phyloP scores from a whole-genome alignment of 78 protist genomes.

The Dictyostelium brefeldianum region DNA sequence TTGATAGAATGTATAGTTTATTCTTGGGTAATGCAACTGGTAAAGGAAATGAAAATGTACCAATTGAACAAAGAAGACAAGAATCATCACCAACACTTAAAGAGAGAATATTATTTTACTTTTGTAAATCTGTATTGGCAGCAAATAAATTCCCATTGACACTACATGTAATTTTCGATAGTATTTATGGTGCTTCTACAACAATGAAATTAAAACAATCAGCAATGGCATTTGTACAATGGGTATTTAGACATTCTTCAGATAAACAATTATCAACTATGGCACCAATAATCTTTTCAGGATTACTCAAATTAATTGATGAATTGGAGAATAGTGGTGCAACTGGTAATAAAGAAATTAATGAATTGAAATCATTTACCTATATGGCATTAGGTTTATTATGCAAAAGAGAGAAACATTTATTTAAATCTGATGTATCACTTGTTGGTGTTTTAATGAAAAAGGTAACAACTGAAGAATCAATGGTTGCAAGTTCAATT shows the following conservation, averaged over 20 bases:
- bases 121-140: slow-evolving; percentile 32
- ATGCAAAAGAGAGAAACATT: slow-evolving; percentile 32
- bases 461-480: slow-evolving; percentile 27
- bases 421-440: slow-evolving; percentile 18
- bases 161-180: slow-evolving; percentile 65
- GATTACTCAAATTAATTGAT: slow-evolving; percentile 50
- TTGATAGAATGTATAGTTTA: not conserved
- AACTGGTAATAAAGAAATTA: slow-evolving; percentile 14
- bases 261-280: slow-evolving; percentile 6
- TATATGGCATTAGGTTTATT: slow-evolving; percentile 43
- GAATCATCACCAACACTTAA: not conserved
- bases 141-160: slow-evolving; percentile 75
- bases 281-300: slow-evolving; percentile 42
- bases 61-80: not conserved
- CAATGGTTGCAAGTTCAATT: slow-evolving; percentile 42
- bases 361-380: slow-evolving; percentile 59
- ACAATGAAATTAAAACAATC: slow-evolving; percentile 36
- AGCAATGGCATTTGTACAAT: slow-evolving; percentile 76
- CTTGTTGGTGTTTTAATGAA: slow-evolving; percentile 16
- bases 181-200: slow-evolving; percentile 49
- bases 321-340: slow-evolving; percentile 7
- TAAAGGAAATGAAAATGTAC: not conserved
- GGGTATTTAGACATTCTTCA: slow-evolving; percentile 68
- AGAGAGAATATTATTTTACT: slow-evolving; percentile 38
- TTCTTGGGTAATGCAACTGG: slow-evolving; percentile 12